Conservation (phyloP, 2,329 filamentous ascomycete genomes). For the Epichloe aotearoae region DNA sequence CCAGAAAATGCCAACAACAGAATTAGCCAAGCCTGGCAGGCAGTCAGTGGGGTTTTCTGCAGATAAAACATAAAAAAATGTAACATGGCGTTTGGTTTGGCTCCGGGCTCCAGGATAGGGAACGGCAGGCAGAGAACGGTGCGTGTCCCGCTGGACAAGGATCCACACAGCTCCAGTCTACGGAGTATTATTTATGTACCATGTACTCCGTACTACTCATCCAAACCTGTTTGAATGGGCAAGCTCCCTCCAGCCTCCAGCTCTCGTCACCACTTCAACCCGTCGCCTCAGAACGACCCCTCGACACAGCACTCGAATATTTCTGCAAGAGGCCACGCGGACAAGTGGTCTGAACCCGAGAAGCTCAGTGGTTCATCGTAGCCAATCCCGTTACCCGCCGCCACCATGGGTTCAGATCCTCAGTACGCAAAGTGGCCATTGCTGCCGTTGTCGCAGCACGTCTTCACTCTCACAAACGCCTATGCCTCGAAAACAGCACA, state of each 20-base stretch:
- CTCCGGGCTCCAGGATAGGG: background rate
- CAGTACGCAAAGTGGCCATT: constrained; percentile 78
- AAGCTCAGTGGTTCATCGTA: constrained; percentile 11
- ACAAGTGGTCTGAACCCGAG: background rate
- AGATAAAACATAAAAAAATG: too few relatives aligned
- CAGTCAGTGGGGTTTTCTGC: too few relatives aligned
- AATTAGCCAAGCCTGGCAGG: too few relatives aligned
- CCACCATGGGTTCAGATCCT: constrained; percentile 63
- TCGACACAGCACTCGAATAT: constrained; percentile 6
- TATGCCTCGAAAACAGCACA: constrained; percentile 53
- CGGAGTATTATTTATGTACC: too few relatives aligned
- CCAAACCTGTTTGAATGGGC: background rate
- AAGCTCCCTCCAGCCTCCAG: constrained; percentile 1
- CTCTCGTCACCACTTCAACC: constrained; percentile 3
- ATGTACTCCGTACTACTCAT: constrained; percentile 3
- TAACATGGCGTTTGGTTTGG: too few relatives aligned
- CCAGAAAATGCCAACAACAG: too few relatives aligned
- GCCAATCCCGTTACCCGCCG: constrained; percentile 12
- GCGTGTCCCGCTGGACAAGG: constrained; percentile 14
- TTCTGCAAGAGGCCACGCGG: background rate
- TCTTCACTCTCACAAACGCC: constrained; percentile 76
- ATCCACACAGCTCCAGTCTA: background rate
- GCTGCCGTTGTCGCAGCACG: constrained; percentile 69
- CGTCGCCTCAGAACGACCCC: constrained; percentile 4
- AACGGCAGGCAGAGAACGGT: background rate